Evolutionary conservation across 805 yeast genomes (phyloP).

Genomic region (Teunomyces aglyptinius): DNA sequence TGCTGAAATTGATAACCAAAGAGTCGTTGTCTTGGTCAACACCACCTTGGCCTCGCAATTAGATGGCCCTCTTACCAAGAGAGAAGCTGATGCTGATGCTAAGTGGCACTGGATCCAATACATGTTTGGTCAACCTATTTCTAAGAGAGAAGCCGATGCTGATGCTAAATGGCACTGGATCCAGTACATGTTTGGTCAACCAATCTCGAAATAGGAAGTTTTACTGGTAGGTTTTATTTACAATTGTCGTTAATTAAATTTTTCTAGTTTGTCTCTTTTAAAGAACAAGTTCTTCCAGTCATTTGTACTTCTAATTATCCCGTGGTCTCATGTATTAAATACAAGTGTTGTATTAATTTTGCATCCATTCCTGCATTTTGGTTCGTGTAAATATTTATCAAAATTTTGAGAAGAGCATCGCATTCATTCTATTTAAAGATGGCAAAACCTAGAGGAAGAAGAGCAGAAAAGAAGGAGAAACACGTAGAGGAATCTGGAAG

Average conservation of each 20-base stretch:
- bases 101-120: slow-evolving; percentile 8
- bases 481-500: slow-evolving; percentile 10
- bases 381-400: neutral
- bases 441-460: slow-evolving; percentile 42
- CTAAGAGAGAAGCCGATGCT: slow-evolving; percentile 14
- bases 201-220: slow-evolving; percentile 1
- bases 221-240: neutral
- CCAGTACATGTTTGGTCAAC: slow-evolving; percentile 8
- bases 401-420: slow-evolving; percentile 8
- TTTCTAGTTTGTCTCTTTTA: neutral
- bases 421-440: neutral
- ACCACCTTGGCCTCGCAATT: slow-evolving; percentile 12
- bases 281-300: neutral
- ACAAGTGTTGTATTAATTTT: neutral
- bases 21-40: slow-evolving; percentile 12
- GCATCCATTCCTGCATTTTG: slow-evolving; percentile 2
- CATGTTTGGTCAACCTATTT: slow-evolving; percentile 9
- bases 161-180: slow-evolving; percentile 10
- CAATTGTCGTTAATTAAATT: neutral
- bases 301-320: neutral
- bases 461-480: slow-evolving; percentile 32
- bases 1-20: slow-evolving; percentile 10
- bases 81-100: slow-evolving; percentile 11
- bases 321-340: neutral
- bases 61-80: neutral